Percentiles rank a stretch among this genome's conserved stretches.
phyloP scores from a whole-genome alignment of 2,329 filamentous ascomycete species.

The Alternaria tenuissima region DNA sequence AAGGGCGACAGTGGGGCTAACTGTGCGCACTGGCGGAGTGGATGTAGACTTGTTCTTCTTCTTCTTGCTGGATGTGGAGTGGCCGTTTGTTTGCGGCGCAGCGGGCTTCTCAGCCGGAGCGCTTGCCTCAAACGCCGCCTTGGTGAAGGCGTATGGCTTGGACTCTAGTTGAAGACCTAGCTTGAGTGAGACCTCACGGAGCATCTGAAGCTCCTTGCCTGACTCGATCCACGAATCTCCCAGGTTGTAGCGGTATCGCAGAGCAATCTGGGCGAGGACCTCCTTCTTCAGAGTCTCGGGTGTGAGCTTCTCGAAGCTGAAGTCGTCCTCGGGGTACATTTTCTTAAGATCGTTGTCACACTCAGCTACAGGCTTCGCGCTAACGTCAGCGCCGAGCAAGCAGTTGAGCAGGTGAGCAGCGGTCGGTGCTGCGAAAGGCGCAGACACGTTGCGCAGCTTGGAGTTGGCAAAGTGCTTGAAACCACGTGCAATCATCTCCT shows the following conservation, averaged over 20 bases:
- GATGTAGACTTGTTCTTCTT: constrained; percentile 63
- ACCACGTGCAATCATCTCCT: constrained; percentile 93
- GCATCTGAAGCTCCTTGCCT: constrained; percentile 79
- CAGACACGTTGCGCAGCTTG: constrained; percentile 80
- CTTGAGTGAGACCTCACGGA: constrained; percentile 89
- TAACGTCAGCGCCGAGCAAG: constrained; percentile 78
- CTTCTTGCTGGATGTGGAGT: constrained; percentile 54
- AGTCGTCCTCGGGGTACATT: constrained; percentile 82
- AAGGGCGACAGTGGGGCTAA: constrained; percentile 55
- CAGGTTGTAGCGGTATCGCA: constrained; percentile 80
- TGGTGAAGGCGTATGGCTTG: constrained; percentile 76
- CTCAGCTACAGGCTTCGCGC: constrained; percentile 79
- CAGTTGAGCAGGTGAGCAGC: constrained; percentile 93
- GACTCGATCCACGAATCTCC: constrained; percentile 71
- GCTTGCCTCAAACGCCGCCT: constrained; percentile 38
- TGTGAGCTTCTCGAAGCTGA: constrained; percentile 80
- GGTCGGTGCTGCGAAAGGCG: constrained; percentile 80
- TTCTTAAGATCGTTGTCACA: constrained; percentile 76
- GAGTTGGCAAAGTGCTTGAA: constrained; percentile 91
- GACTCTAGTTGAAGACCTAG: constrained; percentile 87
- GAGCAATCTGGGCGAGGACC: constrained; percentile 74
- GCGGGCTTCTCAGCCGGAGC: constrained; percentile 25
- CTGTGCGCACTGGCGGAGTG: constrained; percentile 57
- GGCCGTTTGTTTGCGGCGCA: constrained; percentile 50
- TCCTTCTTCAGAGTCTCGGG: constrained; percentile 74